A percentile compares a stretch with the other conserved stretches of the same genome.
phyloP scores from a whole-genome alignment of 2,329 filamentous ascomycete genomes.

The Juglanconis juglandina region DNA sequence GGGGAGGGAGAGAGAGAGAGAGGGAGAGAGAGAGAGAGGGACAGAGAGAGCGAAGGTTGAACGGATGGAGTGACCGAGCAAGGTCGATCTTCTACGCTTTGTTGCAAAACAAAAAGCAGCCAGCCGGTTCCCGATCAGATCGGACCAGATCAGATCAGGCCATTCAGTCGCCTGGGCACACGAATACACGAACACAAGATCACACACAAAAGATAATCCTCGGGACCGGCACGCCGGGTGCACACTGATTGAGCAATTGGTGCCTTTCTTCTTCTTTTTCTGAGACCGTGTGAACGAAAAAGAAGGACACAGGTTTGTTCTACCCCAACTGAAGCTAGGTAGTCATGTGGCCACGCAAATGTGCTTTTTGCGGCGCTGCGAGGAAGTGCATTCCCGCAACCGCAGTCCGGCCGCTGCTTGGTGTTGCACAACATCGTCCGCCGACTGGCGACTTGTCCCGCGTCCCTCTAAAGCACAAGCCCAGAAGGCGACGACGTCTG shows the following conservation, averaged over 20 bases:
- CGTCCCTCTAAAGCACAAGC: no score
- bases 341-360: neutral
- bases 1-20: no score
- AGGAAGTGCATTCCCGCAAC: neutral
- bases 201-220: neutral
- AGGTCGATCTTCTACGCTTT: no score
- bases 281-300: no score
- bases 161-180: neutral
- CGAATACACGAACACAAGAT: no score
- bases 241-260: neutral
- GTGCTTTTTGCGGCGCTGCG: neutral
- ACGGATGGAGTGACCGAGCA: neutral
- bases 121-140: conserved; percentile 2
- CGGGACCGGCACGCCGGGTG: neutral
- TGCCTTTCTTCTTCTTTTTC: no score
- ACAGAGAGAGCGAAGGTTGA: neutral
- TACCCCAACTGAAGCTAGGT: neutral
- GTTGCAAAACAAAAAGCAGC: neutral
- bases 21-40: no score
- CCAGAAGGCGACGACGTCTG: neutral
- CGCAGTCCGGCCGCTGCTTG: neutral
- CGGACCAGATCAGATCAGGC: neutral
- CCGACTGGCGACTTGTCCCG: neutral
- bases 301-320: neutral
- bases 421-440: neutral